A percentile compares a stretch with the other conserved stretches of the same genome.
phyloP scores from a whole-genome alignment of 768 basidiomycete species.

The Collybia nuda region DNA sequence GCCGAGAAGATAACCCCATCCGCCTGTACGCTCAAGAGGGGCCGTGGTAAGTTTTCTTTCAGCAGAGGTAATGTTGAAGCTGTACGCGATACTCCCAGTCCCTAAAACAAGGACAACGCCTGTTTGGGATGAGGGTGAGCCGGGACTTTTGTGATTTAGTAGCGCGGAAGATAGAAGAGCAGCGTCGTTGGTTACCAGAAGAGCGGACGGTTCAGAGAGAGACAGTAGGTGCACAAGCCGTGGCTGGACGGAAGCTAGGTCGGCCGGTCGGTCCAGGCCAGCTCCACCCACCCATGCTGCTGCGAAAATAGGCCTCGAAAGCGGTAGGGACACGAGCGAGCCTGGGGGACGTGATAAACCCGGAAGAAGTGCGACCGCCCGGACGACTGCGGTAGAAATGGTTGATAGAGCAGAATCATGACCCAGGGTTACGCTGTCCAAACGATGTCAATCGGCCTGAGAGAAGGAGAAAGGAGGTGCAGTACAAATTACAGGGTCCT shows the following conservation, averaged over 20 bases:
- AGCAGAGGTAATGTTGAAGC: constrained; percentile 13
- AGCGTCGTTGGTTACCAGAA: constrained; percentile 24
- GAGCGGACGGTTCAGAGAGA: constrained; percentile 10
- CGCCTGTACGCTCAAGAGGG: constrained; percentile 18
- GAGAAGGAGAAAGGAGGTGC: background rate
- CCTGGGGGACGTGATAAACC: background rate
- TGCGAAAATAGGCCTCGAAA: constrained; percentile 10
- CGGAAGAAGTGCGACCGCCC: constrained; percentile 10
- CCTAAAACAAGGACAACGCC: constrained; percentile 22
- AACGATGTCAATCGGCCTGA: background rate
- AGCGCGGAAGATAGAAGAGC: constrained; percentile 25
- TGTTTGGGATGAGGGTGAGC: constrained; percentile 9
- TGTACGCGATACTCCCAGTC: constrained; percentile 23
- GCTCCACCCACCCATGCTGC: constrained; percentile 26
- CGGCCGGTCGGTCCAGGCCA: constrained; percentile 20
- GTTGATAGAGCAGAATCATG: constrained; percentile 21
- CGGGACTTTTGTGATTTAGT: constrained; percentile 1
- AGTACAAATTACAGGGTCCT: constrained; percentile 28
- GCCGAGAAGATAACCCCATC: constrained; percentile 26
- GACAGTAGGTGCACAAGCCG: constrained; percentile 13
- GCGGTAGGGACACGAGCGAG: background rate
- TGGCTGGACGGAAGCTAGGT: constrained; percentile 15
- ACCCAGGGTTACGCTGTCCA: constrained; percentile 20
- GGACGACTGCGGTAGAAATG: constrained; percentile 13
- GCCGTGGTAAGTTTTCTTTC: constrained; percentile 9